Evolutionary conservation across 805 yeast genomes (phyloP).

Genomic region (Pichia heedii): DNA sequence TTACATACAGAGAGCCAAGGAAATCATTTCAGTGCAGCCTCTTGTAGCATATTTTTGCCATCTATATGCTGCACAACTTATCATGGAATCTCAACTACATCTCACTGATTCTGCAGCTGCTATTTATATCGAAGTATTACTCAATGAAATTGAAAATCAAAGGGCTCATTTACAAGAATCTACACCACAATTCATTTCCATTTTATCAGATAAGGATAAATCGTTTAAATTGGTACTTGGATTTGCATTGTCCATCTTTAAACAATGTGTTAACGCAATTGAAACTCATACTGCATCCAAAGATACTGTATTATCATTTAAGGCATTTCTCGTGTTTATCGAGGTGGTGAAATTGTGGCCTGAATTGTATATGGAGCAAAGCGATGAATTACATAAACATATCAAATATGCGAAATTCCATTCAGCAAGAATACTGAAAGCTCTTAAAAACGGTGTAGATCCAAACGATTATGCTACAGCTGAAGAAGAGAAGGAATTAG

Average conservation of each 20-base stretch:
- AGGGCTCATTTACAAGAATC: conserved; percentile 32
- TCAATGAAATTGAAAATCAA: conserved; percentile 62
- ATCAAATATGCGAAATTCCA: conserved; percentile 56
- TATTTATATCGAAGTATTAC: conserved; percentile 45
- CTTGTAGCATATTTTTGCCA: conserved; percentile 65
- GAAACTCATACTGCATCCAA: conserved; percentile 33
- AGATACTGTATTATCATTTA: conserved; percentile 41
- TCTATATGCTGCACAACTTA: conserved; percentile 64
- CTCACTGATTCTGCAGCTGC: conserved; percentile 46
- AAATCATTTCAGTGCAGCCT: conserved; percentile 50
- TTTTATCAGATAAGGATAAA: conserved; percentile 53
- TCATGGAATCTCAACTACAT: conserved; percentile 55
- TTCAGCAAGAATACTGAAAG: conserved; percentile 46
- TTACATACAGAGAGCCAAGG: conserved; percentile 46
- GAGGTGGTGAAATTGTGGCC: conserved; percentile 41
- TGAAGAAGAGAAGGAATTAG: conserved; percentile 23
- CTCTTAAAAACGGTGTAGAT: conserved; percentile 40
- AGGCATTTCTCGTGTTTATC: conserved; percentile 47
- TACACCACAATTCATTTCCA: conserved; percentile 33
- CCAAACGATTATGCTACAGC: conserved; percentile 48
- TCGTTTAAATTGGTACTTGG: conserved; percentile 45
- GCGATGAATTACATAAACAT: conserved; percentile 26
- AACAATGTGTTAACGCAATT: conserved; percentile 41
- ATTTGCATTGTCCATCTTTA: conserved; percentile 53
- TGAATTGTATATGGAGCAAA: conserved; percentile 13